phyloP scores from a whole-genome alignment of 495 filamentous ascomycete genomes.

The Penicillium paradoxum region DNA sequence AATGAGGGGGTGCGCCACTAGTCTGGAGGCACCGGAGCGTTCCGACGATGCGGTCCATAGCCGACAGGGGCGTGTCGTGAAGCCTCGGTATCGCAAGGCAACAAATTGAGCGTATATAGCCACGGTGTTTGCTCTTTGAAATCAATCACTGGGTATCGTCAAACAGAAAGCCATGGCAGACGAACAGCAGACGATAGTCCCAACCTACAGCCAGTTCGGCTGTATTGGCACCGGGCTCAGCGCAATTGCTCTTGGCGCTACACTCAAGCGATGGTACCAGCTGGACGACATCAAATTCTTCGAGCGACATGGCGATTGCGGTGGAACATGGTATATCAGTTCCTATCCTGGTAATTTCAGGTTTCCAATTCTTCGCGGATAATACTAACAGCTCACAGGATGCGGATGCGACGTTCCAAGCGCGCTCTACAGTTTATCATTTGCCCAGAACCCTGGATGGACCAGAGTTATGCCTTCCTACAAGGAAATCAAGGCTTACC shows the following conservation, averaged over 20 bases:
- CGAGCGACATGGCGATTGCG: slow-evolving; percentile 19
- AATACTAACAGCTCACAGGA: slow-evolving; percentile 7
- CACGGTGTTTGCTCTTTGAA: too few species aligned
- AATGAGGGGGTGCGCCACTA: background rate
- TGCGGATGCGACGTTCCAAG: slow-evolving; percentile 24
- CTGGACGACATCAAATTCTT: slow-evolving; percentile 28
- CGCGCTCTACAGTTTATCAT: slow-evolving; percentile 48
- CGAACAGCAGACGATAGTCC: background rate
- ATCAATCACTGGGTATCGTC: too few species aligned
- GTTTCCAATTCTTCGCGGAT: background rate
- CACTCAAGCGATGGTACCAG: slow-evolving; percentile 27
- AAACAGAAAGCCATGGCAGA: background rate
- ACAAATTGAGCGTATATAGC: too few species aligned
- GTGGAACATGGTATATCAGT: slow-evolving; percentile 30
- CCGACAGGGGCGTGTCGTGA: background rate
- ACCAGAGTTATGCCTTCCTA: slow-evolving; percentile 38
- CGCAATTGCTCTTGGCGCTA: slow-evolving; percentile 25
- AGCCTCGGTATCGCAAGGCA: background rate
- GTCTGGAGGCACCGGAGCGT: background rate
- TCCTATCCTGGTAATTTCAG: slow-evolving; percentile 22
- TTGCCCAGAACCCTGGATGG: slow-evolving; percentile 43
- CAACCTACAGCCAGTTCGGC: slow-evolving; percentile 24
- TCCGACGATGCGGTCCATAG: background rate
- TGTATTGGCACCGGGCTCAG: slow-evolving; percentile 25
- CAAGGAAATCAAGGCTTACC: slow-evolving; percentile 45